phyloP scores from a whole-genome alignment of 1,139 yeast species.

The Pichia terricola region DNA sequence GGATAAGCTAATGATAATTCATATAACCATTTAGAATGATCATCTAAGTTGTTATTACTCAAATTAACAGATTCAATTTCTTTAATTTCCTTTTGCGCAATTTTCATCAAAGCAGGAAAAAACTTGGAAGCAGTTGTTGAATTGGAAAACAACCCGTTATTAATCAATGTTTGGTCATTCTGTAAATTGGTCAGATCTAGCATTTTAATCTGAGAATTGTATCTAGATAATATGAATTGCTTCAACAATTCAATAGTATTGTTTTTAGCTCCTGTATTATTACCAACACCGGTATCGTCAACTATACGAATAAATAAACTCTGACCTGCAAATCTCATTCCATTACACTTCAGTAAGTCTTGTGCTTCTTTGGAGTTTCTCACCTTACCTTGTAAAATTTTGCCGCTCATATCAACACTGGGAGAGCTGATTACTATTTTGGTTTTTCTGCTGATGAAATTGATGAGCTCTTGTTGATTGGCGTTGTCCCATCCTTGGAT shows the following conservation, averaged over 20 bases:
- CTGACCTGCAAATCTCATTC: constrained; percentile 75
- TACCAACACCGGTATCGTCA: constrained; percentile 18
- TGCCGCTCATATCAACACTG: constrained; percentile 32
- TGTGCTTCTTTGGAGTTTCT: constrained; percentile 46
- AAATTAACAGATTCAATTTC: constrained; percentile 69
- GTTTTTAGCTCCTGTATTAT: constrained; percentile 19
- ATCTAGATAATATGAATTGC: constrained; percentile 54
- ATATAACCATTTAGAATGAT: constrained; percentile 43
- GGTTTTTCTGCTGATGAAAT: constrained; percentile 62
- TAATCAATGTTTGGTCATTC: constrained; percentile 51
- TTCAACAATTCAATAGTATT: constrained; percentile 55
- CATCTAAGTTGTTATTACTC: constrained; percentile 63
- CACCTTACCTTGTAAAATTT: constrained; percentile 47
- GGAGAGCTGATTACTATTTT: constrained; percentile 44
- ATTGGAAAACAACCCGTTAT: constrained; percentile 58
- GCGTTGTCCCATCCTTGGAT: constrained; percentile 81
- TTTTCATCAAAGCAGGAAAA: constrained; percentile 84
- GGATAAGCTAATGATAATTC: constrained; percentile 73
- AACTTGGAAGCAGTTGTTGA: constrained; percentile 57
- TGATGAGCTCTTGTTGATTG: constrained; percentile 53
- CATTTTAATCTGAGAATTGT: constrained; percentile 54
- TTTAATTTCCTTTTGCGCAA: constrained; percentile 49
- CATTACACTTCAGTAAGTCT: constrained; percentile 52
- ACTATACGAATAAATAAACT: constrained; percentile 45
- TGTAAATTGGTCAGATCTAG: constrained; percentile 63